Evolutionary conservation across 2,329 filamentous ascomycete species (phyloP).

Genomic region (Colletotrichum orchidophilum): DNA sequence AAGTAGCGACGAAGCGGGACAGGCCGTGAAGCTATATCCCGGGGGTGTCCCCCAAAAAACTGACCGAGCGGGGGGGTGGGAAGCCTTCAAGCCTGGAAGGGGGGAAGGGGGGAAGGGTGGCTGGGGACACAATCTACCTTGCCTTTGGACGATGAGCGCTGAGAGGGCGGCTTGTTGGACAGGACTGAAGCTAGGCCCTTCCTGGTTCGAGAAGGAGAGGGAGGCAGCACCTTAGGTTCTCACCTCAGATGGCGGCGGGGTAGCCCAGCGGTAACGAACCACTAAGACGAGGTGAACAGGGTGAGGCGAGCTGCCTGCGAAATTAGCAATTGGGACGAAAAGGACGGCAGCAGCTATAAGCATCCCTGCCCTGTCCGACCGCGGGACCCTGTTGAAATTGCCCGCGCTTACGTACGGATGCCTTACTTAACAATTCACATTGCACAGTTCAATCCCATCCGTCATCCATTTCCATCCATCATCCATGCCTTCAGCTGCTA

Average conservation of each 20-base stretch:
- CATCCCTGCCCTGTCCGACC: neutral
- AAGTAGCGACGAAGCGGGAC: constrained; percentile 28
- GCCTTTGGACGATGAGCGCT: constrained; percentile 11
- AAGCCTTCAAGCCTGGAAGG: neutral
- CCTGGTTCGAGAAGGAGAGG: neutral
- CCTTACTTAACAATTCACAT: neutral
- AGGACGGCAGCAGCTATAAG: neutral
- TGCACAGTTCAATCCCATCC: neutral
- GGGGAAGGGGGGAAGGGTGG: constrained; percentile 8
- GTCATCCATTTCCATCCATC: neutral
- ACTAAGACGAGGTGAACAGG: constrained; percentile 9
- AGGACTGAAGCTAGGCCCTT: neutral
- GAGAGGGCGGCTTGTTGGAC: neutral
- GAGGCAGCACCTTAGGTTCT: neutral
- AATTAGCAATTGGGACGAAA: constrained; percentile 18
- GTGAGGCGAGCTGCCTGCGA: constrained; percentile 10
- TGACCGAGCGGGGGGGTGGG: constrained; percentile 10
- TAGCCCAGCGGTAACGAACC: neutral
- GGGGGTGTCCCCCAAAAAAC: constrained; percentile 18
- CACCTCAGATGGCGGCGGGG: neutral
- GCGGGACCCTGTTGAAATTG: neutral
- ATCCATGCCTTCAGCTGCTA: too few species aligned
- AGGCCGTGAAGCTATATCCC: constrained; percentile 34
- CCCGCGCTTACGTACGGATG: neutral
- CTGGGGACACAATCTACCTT: constrained; percentile 10